Conservation (phyloP, 139 green algal species). For the Diplosphaera chodatii region DNA sequence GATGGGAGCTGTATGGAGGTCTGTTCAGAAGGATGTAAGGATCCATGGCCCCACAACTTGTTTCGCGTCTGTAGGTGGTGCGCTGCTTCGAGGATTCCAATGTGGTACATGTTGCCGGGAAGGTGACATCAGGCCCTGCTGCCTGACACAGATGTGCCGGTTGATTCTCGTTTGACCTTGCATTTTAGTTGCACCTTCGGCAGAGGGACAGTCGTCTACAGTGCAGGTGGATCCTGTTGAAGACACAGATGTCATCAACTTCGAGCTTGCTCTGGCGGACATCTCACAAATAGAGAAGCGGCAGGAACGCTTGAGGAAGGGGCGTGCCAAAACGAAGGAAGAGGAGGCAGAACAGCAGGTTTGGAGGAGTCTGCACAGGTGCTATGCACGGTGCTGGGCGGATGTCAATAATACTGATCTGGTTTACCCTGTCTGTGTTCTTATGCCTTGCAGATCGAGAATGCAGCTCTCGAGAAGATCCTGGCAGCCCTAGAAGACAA, state of each 20-base stretch:
- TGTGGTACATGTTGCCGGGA: slow-evolving; percentile 88
- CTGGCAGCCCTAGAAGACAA: slow-evolving; percentile 57
- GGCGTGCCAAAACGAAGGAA: slow-evolving; percentile 54
- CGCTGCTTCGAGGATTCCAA: slow-evolving; percentile 95
- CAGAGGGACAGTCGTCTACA: not conserved
- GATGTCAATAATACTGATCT: no score
- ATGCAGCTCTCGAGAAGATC: slow-evolving; percentile 50
- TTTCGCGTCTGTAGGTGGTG: slow-evolving; percentile 88
- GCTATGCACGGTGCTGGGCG: no score
- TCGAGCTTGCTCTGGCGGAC: slow-evolving; percentile 92
- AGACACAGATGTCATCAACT: slow-evolving; percentile 90
- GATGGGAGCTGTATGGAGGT: not conserved
- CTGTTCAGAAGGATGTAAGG: no score
- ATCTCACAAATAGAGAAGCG: slow-evolving; percentile 82
- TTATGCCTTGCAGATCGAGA: slow-evolving; percentile 39
- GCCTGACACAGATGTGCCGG: not conserved
- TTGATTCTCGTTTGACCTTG: not conserved
- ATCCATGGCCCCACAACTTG: no score
- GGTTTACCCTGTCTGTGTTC: not conserved
- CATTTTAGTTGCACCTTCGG: no score
- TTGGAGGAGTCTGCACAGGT: no score
- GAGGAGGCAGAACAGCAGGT: slow-evolving; percentile 57
- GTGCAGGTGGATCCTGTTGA: slow-evolving; percentile 40
- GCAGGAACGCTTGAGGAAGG: slow-evolving; percentile 82
- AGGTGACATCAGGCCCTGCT: slow-evolving; percentile 25